phyloP scores from a whole-genome alignment of 2,329 filamentous ascomycete genomes.

The Xylariaceae sp. region DNA sequence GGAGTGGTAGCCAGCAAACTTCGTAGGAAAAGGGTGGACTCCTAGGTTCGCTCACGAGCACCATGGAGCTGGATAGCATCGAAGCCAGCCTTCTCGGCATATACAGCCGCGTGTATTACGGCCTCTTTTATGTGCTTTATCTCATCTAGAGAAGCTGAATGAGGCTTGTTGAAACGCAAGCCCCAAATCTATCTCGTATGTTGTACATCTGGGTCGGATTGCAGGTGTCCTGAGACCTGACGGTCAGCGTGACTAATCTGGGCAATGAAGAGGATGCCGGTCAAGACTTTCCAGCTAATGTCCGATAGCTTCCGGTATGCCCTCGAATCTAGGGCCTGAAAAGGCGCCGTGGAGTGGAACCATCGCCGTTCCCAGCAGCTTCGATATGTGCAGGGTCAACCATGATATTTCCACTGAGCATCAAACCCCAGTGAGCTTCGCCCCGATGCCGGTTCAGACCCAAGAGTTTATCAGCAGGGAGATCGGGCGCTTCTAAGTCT shows the following conservation, averaged over 20 bases:
- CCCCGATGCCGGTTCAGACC: constrained; percentile 51
- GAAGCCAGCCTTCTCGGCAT: constrained; percentile 58
- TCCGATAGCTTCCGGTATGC: constrained; percentile 39
- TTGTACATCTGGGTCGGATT: constrained; percentile 31
- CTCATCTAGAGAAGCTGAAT: constrained; percentile 46
- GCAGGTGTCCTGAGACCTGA: constrained; percentile 34
- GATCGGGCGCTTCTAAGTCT: neutral
- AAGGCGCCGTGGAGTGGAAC: constrained; percentile 48
- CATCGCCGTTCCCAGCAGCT: constrained; percentile 45
- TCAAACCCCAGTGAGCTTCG: constrained; percentile 39
- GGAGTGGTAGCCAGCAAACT: no score
- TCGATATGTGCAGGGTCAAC: constrained; percentile 56
- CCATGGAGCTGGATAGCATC: constrained; percentile 48
- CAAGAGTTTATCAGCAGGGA: constrained; percentile 1
- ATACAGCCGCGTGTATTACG: constrained; percentile 56
- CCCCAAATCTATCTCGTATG: constrained; percentile 18
- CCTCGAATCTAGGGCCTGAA: constrained; percentile 54
- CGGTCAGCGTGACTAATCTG: constrained; percentile 61
- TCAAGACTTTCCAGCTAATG: constrained; percentile 35
- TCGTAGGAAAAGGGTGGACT: no score
- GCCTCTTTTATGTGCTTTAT: constrained; percentile 40
- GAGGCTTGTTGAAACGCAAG: constrained; percentile 40
- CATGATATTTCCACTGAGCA: constrained; percentile 61
- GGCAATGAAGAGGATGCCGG: constrained; percentile 53
- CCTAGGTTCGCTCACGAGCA: constrained; percentile 23